phyloP scores from a whole-genome alignment of 108 stramenopile species.

The Stephanodiscus triporus region DNA sequence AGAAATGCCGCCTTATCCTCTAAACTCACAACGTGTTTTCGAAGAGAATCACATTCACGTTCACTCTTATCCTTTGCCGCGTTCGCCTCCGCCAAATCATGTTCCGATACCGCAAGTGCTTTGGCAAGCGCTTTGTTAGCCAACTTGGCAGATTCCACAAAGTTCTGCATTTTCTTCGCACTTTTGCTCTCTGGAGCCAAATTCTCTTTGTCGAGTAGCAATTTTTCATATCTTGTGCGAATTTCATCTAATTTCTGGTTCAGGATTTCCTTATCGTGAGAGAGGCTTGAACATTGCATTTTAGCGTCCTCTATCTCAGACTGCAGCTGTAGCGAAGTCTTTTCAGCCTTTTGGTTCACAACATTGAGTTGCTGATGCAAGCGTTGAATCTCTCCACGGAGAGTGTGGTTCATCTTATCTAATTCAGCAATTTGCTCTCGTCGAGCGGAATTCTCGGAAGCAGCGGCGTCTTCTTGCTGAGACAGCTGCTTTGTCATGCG shows the following conservation, averaged over 20 bases:
- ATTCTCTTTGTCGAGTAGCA: constrained; percentile 4
- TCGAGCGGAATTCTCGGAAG: neutral
- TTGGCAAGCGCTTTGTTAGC: constrained; percentile 36
- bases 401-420: constrained; percentile 5
- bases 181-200: neutral
- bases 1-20: constrained; percentile 23
- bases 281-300: neutral
- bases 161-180: constrained; percentile 1
- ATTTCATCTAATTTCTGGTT: neutral
- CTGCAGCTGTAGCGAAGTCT: constrained; percentile 3
- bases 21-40: neutral
- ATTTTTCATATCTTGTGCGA: neutral
- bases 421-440: constrained; percentile 7
- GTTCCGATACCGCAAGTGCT: constrained; percentile 34
- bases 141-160: constrained; percentile 15
- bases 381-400: constrained; percentile 2
- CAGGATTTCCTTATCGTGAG: constrained; percentile 15
- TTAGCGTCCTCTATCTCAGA: constrained; percentile 23
- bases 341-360: constrained; percentile 13
- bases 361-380: constrained; percentile 8
- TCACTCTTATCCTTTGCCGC: constrained; percentile 18
- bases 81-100: constrained; percentile 35
- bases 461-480: neutral
- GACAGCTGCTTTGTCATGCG: constrained; percentile 4
- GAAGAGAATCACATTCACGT: constrained; percentile 26